These are phyloP conservation scores for Spathaspora gorwiae DNA, from an alignment of 805 yeast genomes.

Conservation along the genomic window DNA sequence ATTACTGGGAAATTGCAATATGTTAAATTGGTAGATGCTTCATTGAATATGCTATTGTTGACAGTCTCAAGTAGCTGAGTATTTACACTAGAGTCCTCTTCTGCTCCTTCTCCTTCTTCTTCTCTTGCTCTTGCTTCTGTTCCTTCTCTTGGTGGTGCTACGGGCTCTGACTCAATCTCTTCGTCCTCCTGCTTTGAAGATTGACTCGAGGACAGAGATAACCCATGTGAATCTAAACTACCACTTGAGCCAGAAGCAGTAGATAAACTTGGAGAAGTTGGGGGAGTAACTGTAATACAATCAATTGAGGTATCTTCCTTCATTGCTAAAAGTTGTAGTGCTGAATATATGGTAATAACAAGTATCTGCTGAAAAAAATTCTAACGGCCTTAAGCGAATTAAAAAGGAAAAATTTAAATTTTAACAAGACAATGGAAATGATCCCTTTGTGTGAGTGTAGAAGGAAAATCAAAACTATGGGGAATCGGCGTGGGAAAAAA, in stretches of 20 bases:
- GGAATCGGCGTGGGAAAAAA: too few species aligned
- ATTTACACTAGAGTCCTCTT: not conserved
- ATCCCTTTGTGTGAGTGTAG: too few species aligned
- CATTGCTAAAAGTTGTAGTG: not conserved
- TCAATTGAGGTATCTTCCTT: not conserved
- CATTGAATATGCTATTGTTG: slow-evolving; percentile 5
- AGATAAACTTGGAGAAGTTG: slow-evolving; percentile 4
- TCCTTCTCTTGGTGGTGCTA: not conserved
- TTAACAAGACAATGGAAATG: too few species aligned
- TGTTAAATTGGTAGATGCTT: not conserved
- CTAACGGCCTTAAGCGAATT: too few species aligned
- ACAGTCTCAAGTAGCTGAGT: slow-evolving; percentile 3
- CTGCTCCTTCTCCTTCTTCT: not conserved
- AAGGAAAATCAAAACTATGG: too few species aligned
- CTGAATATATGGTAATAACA: too few species aligned
- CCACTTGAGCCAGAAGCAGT: slow-evolving; percentile 1
- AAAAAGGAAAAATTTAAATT: too few species aligned
- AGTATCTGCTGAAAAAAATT: too few species aligned
- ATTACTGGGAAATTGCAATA: slow-evolving; percentile 8
- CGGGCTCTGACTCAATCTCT: not conserved
- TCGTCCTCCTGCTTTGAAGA: not conserved
- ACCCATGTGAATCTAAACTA: slow-evolving; percentile 2
- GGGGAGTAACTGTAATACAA: not conserved
- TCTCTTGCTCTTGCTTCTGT: not conserved
- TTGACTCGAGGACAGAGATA: slow-evolving; percentile 5